Conservation (phyloP, 306 rosid genomes). For the Citrullus amarus region DNA sequence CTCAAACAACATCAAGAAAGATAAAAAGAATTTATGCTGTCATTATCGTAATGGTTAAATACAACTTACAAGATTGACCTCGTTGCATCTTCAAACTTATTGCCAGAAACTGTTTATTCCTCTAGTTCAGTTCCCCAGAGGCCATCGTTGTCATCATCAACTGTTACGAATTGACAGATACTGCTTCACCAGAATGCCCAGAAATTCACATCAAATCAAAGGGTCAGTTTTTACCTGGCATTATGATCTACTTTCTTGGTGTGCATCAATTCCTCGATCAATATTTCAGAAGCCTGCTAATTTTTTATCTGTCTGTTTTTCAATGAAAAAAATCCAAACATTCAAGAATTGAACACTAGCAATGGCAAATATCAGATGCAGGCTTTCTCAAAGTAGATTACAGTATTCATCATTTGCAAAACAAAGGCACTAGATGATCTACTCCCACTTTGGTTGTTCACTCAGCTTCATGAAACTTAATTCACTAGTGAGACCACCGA, state of each 20-base stretch:
- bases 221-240: neutral
- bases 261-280: neutral
- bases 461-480: neutral
- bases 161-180: neutral
- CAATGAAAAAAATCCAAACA: neutral
- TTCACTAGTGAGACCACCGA: neutral
- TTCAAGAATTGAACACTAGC: neutral
- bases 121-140: neutral
- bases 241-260: neutral
- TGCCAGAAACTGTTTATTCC: neutral
- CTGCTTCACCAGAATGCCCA: neutral
- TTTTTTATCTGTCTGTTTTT: neutral
- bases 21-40: neutral
- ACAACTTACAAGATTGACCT: neutral
- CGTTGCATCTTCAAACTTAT: neutral
- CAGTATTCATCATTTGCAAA: neutral
- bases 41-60: neutral
- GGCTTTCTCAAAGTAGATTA: neutral
- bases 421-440: neutral
- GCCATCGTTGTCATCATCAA: neutral
- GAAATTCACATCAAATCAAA: neutral
- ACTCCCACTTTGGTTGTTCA: neutral
- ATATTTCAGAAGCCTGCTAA: neutral
- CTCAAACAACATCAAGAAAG: neutral
- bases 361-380: neutral